Percentiles rank a stretch among this genome's conserved stretches.
Evolutionary conservation across 768 basidiomycete genomes (phyloP).

Genomic region (Leccinellum rugosiceps): DNA sequence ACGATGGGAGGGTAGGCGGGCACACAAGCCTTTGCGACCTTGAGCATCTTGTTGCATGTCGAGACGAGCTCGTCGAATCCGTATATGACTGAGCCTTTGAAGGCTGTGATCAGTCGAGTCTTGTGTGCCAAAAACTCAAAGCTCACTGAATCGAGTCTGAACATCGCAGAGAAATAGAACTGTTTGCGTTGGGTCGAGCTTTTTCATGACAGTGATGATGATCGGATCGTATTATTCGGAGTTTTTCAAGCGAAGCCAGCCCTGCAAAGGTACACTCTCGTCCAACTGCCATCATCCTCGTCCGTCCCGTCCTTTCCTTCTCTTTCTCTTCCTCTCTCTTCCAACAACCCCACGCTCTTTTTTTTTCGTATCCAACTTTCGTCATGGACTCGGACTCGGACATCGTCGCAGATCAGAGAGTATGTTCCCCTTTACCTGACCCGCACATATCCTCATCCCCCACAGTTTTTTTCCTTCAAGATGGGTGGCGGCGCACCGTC

Average conservation of each 20-base stretch:
- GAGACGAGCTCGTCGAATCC: constrained; percentile 68
- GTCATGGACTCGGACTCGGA: constrained; percentile 37
- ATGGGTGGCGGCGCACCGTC: constrained; percentile 45
- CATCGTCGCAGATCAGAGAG: constrained; percentile 42
- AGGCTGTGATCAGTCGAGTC: constrained; percentile 3
- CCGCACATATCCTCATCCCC: background rate
- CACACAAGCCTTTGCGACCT: constrained; percentile 58
- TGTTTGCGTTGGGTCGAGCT: constrained; percentile 37
- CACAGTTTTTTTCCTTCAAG: constrained; percentile 71
- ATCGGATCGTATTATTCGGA: constrained; percentile 23
- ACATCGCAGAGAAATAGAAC: constrained; percentile 84
- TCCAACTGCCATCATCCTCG: background rate
- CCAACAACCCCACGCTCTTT: constrained; percentile 24
- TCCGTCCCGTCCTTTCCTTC: background rate
- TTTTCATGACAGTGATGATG: constrained; percentile 14
- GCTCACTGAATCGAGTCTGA: constrained; percentile 70
- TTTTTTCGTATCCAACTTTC: too few relatives aligned
- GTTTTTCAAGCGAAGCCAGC: constrained; percentile 11
- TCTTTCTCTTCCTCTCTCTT: constrained; percentile 23
- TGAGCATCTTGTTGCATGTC: constrained; percentile 75
- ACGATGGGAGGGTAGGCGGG: background rate
- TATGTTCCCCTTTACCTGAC: constrained; percentile 9
- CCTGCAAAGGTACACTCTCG: too few relatives aligned
- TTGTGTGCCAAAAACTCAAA: background rate
- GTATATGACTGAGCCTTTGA: constrained; percentile 51